phyloP scores from a whole-genome alignment of 345 rosid genomes.

The Lepidium didymum region DNA sequence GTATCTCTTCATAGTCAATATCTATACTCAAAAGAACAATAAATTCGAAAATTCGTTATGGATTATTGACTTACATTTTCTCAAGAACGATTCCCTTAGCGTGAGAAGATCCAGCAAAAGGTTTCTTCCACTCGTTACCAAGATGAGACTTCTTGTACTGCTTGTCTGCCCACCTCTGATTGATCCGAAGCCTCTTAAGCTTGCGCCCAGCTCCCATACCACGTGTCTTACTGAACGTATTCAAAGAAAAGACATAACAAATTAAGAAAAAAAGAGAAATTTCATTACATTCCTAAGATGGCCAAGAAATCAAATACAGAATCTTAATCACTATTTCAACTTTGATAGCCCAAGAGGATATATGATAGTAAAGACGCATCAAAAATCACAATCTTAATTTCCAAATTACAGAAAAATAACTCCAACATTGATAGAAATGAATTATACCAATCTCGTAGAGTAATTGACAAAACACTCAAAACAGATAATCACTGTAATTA shows the following conservation, averaged over 20 bases:
- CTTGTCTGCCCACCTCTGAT: slow-evolving; percentile 94
- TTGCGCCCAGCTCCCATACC: slow-evolving; percentile 77
- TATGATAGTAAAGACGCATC: neutral
- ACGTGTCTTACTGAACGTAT: slow-evolving; percentile 38
- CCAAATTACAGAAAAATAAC: neutral
- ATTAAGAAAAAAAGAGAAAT: neutral
- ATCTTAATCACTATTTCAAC: neutral
- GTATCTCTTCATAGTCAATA: neutral
- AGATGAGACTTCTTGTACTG: slow-evolving; percentile 74
- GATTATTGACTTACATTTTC: slow-evolving; percentile 33
- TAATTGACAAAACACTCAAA: neutral
- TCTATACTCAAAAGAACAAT: neutral
- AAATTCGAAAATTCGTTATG: neutral
- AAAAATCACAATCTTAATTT: neutral
- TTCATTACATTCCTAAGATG: neutral
- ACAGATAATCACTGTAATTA: neutral
- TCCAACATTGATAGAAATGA: neutral
- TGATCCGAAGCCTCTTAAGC: slow-evolving; percentile 67
- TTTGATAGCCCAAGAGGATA: neutral
- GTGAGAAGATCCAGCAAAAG: slow-evolving; percentile 59
- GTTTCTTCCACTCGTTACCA: slow-evolving; percentile 90
- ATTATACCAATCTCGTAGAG: neutral
- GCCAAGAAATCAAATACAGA: neutral
- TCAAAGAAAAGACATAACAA: neutral
- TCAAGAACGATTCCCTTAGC: slow-evolving; percentile 70